Base-by-base conservation (phyloP, 192 early-diverging fungal species). In the Gryganskiella cystojenkinii region DNA sequence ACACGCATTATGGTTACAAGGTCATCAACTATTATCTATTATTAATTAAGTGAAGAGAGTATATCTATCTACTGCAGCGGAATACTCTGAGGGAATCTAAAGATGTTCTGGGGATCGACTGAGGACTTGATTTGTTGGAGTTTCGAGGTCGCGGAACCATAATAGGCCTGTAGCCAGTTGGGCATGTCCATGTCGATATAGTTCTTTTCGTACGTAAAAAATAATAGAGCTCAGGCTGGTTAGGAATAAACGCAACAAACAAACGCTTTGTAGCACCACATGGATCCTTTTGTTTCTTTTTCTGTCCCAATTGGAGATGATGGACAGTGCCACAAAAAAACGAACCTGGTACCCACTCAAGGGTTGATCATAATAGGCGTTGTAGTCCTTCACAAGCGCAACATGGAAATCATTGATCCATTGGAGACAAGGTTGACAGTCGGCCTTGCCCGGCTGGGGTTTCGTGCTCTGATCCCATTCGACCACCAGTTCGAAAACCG, bases 31-130 rank as follows among this genome's bases (percentile, higher is more conserved):
- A n/a, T n/a, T n/a, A n/a, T n/a, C n/a, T n/a, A n/a, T n/a, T n/a
- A n/a, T n/a, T n/a, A n/a, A n/a, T n/a, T n/a, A n/a, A n/a, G n/a
- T n/a, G n/a, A n/a, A n/a, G n/a, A n/a, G n/a, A n/a, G n/a, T n/a
- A n/a, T n/a, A n/a, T n/a, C n/a, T 40, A 40, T 40, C 13, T 40
- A 40, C 13, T 40, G 37, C 4, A 81, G 53, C 51, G 81, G 81
- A 55, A 82, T 82, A 60, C 75, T 74, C 60, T 82, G 81, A 51
- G 75, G 70, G 57, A 72, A 79, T 24, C 62, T 34, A 61, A 82
- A 82, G 34, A 79, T 19, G 44, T 82, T 82, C 17, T 62, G 28
- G 47, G 74, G 74, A 25, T 82, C 81, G 20, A 66, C 44, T 1
- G 64, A 20, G 8, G 62, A 46, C 64, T 83, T 83, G 27, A 67